phyloP scores from a whole-genome alignment of 2,329 filamentous ascomycete species.

The Trichoderma sp. region DNA sequence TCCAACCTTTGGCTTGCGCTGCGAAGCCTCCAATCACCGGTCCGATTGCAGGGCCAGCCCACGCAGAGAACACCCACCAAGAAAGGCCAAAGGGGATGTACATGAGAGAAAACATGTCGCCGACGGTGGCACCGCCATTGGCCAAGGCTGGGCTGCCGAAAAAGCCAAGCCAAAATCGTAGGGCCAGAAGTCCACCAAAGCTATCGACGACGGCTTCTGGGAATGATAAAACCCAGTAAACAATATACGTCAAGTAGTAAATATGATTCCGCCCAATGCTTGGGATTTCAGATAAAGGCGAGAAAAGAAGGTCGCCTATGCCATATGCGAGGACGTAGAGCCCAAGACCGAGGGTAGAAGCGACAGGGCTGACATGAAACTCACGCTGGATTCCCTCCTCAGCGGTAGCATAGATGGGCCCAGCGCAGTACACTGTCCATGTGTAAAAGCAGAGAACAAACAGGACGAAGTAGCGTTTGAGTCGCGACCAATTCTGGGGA shows the following conservation, averaged over 20 bases:
- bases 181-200: conserved; percentile 53
- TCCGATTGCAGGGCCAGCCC: conserved; percentile 50
- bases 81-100: conserved; percentile 57
- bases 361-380: not conserved
- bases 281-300: conserved; percentile 5
- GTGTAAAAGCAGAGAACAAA: conserved; percentile 1
- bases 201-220: not conserved
- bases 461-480: conserved; percentile 13
- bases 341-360: not conserved
- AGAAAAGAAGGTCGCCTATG: conserved; percentile 1
- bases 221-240: not conserved
- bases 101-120: conserved; percentile 55
- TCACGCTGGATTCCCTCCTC: not conserved
- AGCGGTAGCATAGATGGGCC: not conserved
- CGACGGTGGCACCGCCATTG: conserved; percentile 50
- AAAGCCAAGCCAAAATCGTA: conserved; percentile 63
- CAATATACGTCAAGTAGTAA: not conserved
- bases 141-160: conserved; percentile 64
- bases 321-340: conserved; percentile 1
- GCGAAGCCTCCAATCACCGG: conserved; percentile 38
- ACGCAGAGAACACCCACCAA: conserved; percentile 56
- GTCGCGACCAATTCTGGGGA: conserved; percentile 15
- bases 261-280: conserved; percentile 5
- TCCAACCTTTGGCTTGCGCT: conserved; percentile 51
- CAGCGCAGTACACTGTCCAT: not conserved